Base-by-base conservation (phyloP, 768 basidiomycete species). In the Boletus speciosus region DNA sequence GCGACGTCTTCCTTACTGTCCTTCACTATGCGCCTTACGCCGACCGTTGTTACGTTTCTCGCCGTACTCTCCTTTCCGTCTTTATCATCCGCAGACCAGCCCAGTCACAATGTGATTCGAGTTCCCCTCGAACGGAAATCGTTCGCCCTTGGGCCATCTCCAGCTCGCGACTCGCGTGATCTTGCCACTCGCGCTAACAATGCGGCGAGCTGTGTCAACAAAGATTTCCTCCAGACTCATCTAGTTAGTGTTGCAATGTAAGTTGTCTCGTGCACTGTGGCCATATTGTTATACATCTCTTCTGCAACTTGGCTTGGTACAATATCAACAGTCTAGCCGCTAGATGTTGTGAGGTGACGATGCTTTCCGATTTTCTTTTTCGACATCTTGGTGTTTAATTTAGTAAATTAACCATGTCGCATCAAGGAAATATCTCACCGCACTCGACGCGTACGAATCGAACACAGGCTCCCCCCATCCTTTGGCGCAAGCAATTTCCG, bases 391-490 rank as follows among this genome's bases (percentile, higher is more conserved):
- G n/a, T 49, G 35, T 35, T 25, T 31, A 8, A 21, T 16, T 3
- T 11, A 6, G 16, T 23, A 19, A 54, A 37, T 23, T 56, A 19
- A 61, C 50, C 10, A 27, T 31, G 23, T 43, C 14, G 38, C 11
- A 5, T 36, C 34, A 56, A 80, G 80, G 38, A 81, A 81, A 71
- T 62, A 78, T 45, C 58, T 61, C 19, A 63, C 61, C n/a, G 74
- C 77, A 15, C 74, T 81, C 52, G 64, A 61, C 36, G 75, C 78
- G 8, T 81, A 71, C 51, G 61, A 76, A 54, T 66, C 48, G n/a
- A 81, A 81, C 59, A 78, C 74, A 6, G 80, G 81, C 10, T 48
- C 56, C 14, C 57, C 60, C 0, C 79, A 78, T 56, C 72, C 76
- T 47, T 47, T 66, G 49, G 58, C 63, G 7, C 51, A 32, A 4